Percentiles rank a stretch among this genome's conserved stretches.
These are phyloP conservation scores for Berberis vulgaris DNA, from an alignment of 164 flowering plant species.

Conservation along the genomic window DNA sequence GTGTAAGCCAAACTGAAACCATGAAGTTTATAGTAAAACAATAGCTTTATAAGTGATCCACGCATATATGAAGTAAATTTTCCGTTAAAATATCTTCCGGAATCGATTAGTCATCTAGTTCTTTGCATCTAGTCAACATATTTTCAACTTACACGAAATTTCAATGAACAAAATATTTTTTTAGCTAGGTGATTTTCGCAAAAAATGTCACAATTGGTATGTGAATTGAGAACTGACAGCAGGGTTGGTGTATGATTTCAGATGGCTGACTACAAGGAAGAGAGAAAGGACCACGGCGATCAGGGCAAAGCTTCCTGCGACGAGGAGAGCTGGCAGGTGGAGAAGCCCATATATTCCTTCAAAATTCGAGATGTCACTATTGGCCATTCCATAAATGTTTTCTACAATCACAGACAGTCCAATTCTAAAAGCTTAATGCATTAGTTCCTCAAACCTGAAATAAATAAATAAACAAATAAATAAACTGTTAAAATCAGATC, in stretches of 20 bases:
- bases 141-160: neutral
- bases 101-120: no score
- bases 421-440: neutral
- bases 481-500: no score
- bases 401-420: neutral
- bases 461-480: no score
- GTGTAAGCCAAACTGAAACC: neutral
- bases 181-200: neutral
- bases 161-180: neutral
- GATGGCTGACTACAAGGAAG: conserved; percentile 60
- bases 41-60: neutral
- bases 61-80: neutral
- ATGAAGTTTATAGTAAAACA: neutral
- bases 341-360: conserved; percentile 30
- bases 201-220: neutral
- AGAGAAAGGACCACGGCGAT: conserved; percentile 51
- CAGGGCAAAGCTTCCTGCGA: conserved; percentile 44
- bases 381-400: conserved; percentile 25
- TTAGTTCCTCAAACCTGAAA: no score
- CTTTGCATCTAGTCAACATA: no score
- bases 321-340: conserved; percentile 39
- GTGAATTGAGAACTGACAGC: conserved; percentile 38
- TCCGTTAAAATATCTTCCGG: no score
- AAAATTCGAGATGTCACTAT: conserved; percentile 6
- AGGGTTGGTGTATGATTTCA: conserved; percentile 74